Conservation (phyloP, 2,329 filamentous ascomycete genomes). For the Scleromitrula shiraiana region DNA sequence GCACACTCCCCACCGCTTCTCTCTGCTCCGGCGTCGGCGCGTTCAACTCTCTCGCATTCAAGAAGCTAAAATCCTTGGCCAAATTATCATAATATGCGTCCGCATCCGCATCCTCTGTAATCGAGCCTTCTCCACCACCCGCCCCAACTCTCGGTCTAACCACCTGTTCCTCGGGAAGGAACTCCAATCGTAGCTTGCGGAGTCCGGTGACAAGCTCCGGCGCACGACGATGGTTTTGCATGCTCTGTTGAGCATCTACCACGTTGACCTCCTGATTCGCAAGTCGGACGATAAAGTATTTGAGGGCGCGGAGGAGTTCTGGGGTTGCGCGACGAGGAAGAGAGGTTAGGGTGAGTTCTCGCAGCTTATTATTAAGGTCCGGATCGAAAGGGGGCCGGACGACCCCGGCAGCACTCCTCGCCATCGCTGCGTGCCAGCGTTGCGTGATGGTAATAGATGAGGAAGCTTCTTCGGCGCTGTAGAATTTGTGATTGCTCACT, state of each 20-base stretch:
- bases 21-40: neutral
- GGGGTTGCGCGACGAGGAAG: slow-evolving; percentile 48
- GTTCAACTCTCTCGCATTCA: slow-evolving; percentile 5
- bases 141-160: too few relatives aligned
- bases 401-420: slow-evolving; percentile 33
- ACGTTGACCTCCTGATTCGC: slow-evolving; percentile 43
- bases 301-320: slow-evolving; percentile 40
- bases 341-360: slow-evolving; percentile 43
- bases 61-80: slow-evolving; percentile 25
- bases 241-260: slow-evolving; percentile 10
- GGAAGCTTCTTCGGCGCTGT: neutral
- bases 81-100: slow-evolving; percentile 17
- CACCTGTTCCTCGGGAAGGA: slow-evolving; percentile 27
- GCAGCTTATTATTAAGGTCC: slow-evolving; percentile 48
- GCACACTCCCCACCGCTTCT: neutral
- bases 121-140: too few relatives aligned
- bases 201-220: slow-evolving; percentile 43
- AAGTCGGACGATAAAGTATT: slow-evolving; percentile 39
- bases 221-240: slow-evolving; percentile 18
- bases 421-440: slow-evolving; percentile 27
- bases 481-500: neutral
- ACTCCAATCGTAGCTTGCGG: slow-evolving; percentile 46
- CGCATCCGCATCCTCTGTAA: slow-evolving; percentile 23
- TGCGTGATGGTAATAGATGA: slow-evolving; percentile 31
- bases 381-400: slow-evolving; percentile 45